Conservation (phyloP, 2,329 filamentous ascomycete genomes). For the Verticillium klebahnii region DNA sequence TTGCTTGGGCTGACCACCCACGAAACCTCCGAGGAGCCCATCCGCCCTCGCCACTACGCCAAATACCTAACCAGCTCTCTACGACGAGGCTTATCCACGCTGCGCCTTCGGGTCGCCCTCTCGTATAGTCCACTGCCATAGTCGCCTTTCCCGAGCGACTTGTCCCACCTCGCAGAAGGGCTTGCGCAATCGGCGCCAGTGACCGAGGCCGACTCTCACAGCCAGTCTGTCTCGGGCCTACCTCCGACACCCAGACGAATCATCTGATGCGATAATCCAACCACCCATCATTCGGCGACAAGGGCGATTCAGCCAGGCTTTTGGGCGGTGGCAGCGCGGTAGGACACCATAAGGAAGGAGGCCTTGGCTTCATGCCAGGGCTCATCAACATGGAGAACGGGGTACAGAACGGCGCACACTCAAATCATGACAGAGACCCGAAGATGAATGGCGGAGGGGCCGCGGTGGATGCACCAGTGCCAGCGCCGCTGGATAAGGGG, state of each 20-base stretch:
- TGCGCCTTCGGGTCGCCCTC: background rate
- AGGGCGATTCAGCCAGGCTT: background rate
- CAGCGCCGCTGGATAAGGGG: constrained; percentile 21
- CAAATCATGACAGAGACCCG: constrained; percentile 50
- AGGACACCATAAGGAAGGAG: constrained; percentile 10
- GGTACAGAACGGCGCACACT: constrained; percentile 46
- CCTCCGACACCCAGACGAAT: background rate
- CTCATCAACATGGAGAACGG: constrained; percentile 52
- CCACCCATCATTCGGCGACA: background rate
- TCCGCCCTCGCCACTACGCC: background rate
- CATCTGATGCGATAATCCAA: constrained; percentile 2
- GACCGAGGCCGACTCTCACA: constrained; percentile 6
- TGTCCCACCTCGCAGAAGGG: background rate
- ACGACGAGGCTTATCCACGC: background rate
- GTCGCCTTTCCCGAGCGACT: background rate
- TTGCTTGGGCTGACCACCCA: background rate
- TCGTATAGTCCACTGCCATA: too few relatives aligned
- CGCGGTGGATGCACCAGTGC: background rate
- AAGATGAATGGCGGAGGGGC: constrained; percentile 32
- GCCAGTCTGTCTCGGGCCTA: background rate
- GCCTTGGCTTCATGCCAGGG: constrained; percentile 40
- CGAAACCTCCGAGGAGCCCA: background rate
- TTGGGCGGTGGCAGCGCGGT: constrained; percentile 10
- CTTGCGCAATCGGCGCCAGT: constrained; percentile 14
- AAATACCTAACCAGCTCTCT: background rate